phyloP scores from a whole-genome alignment of 129 eudicot species.

The Solidago caesia region DNA sequence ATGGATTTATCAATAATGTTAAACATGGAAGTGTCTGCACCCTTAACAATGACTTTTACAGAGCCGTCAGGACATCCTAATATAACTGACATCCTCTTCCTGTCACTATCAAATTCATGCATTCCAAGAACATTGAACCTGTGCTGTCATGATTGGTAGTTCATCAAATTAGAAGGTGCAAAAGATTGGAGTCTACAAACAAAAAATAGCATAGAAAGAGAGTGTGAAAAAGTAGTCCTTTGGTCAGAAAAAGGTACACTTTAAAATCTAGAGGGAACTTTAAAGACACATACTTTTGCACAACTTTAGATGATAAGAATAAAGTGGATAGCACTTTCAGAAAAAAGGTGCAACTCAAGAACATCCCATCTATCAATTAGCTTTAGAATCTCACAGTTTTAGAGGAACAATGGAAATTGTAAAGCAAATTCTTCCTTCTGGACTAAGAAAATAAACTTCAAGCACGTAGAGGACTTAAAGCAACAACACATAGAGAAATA shows the following conservation, averaged over 20 bases:
- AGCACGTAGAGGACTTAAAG: neutral
- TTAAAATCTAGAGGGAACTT: constrained; percentile 14
- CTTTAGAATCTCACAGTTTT: neutral
- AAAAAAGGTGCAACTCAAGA: neutral
- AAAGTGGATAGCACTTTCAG: constrained; percentile 5
- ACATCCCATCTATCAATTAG: constrained; percentile 5
- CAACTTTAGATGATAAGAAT: neutral
- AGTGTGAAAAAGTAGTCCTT: neutral
- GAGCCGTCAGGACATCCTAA: constrained; percentile 80
- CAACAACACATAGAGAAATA: neutral
- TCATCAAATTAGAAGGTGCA: constrained; percentile 17
- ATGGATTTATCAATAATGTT: constrained; percentile 54
- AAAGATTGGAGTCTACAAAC: neutral
- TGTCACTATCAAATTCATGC: constrained; percentile 97
- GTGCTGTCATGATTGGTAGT: constrained; percentile 30
- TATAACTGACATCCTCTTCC: constrained; percentile 97
- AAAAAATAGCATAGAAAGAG: neutral
- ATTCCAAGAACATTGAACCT: constrained; percentile 92
- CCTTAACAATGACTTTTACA: constrained; percentile 86
- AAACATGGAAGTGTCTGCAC: constrained; percentile 94
- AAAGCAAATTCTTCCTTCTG: constrained; percentile 11
- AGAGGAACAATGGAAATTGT: neutral
- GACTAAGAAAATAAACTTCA: neutral
- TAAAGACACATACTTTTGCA: constrained; percentile 9
- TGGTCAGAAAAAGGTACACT: neutral